Evolutionary conservation across 2,329 filamentous ascomycete genomes (phyloP), one percentile per base, ranked within the genome.

Genomic region (Coleophoma cylindrospora): DNA sequence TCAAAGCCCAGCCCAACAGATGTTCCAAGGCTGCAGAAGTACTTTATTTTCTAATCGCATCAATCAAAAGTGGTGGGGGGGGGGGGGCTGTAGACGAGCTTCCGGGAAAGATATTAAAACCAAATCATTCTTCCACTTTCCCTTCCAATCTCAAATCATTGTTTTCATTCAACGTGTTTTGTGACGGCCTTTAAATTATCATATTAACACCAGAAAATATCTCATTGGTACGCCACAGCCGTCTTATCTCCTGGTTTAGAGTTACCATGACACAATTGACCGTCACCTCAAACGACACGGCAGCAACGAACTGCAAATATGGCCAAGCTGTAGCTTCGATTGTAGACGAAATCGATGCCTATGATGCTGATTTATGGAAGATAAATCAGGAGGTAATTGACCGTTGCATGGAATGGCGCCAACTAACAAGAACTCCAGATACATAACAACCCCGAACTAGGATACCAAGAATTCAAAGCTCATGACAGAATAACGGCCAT

Each of bases 401-500:
- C 13, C 34, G 34, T 33, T 13, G 17, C 3, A 13, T 45, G 12
- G n/a, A 11, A 45, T 17, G 13, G 27, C 43, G 34, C 19, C n/a
- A 11, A 17, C 59, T 70, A 1, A 66, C 67, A 1, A 57, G 54
- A 7, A 61, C 68, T 11, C 12, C n/a, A 68, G 67, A 70, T 72
- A 47, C 68, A 66, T 56, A 62, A 62, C 11, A 64, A 77, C 47
- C 76, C 77, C 0, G 77, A 80, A 58, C 61, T 74, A 0, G 71
- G 68, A 2, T 80, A 73, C 58, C 57, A 76, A 45, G 76, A 80
- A 53, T 61, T 70, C 58, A 66, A 66, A 27, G 76, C 77, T 7
- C 76, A 79, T 52, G 70, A 76, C 43, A 68, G 64, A 7, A 73
- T 80, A 47, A 71, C 70, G 19, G 53, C 63, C 2, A 68, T 73